Conservation (phyloP, 331 rosid species). For the Saraca asoca region DNA sequence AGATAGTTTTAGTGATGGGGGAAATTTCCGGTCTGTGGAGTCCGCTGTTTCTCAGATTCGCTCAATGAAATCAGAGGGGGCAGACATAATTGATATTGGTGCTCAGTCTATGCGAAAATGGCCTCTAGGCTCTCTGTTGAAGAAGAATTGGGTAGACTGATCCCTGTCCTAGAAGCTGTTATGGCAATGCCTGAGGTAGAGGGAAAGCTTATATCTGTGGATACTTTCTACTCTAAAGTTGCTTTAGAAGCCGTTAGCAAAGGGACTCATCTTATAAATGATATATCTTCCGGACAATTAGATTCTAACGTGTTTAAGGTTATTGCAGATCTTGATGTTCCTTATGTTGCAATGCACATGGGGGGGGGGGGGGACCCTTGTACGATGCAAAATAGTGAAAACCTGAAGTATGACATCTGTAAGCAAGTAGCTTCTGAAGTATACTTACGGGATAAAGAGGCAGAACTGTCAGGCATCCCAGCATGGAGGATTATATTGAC, state of each 20-base stretch:
- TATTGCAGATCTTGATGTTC: constrained; percentile 79
- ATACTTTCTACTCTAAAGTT: constrained; percentile 80
- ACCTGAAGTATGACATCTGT: constrained; percentile 67
- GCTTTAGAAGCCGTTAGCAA: constrained; percentile 76
- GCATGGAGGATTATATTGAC: constrained; percentile 88
- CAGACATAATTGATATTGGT: constrained; percentile 90
- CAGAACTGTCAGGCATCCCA: constrained; percentile 76
- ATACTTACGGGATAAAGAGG: constrained; percentile 53
- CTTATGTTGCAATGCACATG: constrained; percentile 93
- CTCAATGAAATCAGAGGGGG: constrained; percentile 75
- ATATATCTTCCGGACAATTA: constrained; percentile 68
- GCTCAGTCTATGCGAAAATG: constrained; percentile 82
- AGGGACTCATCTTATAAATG: constrained; percentile 88
- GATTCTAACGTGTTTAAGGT: constrained; percentile 72
- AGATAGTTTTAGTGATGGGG: constrained; percentile 92
- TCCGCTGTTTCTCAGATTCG: constrained; percentile 71
- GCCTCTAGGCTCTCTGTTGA: constrained; percentile 63
- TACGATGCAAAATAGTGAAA: constrained; percentile 71
- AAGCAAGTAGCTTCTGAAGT: constrained; percentile 70
- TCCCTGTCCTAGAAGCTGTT: constrained; percentile 81
- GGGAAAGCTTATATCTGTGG: constrained; percentile 78
- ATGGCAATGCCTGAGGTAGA: constrained; percentile 64
- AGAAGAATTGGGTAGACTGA: constrained; percentile 71
- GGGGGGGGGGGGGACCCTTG: constrained; percentile 96
- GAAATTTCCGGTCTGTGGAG: constrained; percentile 64